Conservation (phyloP, 75 land plant species). For the Cryptomeria japonica region DNA sequence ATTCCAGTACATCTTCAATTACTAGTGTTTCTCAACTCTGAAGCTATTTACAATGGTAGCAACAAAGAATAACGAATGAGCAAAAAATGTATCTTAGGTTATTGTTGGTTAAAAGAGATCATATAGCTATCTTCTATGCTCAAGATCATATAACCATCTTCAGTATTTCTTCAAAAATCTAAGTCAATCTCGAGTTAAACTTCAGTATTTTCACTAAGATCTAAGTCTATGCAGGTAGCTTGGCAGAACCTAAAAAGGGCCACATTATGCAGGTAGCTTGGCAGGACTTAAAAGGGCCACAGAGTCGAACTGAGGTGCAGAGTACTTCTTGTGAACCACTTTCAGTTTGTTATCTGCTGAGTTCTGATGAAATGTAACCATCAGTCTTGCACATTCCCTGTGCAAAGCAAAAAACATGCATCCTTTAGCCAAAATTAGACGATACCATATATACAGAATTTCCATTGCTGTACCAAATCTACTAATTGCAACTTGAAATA, state of each 20-base stretch:
- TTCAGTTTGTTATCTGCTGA: slow-evolving; percentile 7
- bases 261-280: not conserved
- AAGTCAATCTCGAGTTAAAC: too few species aligned
- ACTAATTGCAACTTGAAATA: too few species aligned
- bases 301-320: slow-evolving; percentile 12
- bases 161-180: too few species aligned
- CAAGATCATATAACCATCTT: too few species aligned
- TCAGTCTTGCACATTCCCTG: slow-evolving; percentile 33
- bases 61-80: not conserved
- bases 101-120: not conserved
- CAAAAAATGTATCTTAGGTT: not conserved
- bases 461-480: not conserved
- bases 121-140: not conserved
- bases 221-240: not conserved
- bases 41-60: not conserved
- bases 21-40: not conserved
- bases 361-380: slow-evolving; percentile 18
- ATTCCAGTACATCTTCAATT: not conserved
- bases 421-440: not conserved
- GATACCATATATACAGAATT: not conserved
- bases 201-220: too few species aligned
- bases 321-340: slow-evolving; percentile 30
- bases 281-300: slow-evolving; percentile 15
- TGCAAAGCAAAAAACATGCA: not conserved
- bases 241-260: not conserved